These are phyloP conservation scores for Diversispora epigaea DNA, from an alignment of 192 early-diverging fungal species.

Conservation along the genomic window DNA sequence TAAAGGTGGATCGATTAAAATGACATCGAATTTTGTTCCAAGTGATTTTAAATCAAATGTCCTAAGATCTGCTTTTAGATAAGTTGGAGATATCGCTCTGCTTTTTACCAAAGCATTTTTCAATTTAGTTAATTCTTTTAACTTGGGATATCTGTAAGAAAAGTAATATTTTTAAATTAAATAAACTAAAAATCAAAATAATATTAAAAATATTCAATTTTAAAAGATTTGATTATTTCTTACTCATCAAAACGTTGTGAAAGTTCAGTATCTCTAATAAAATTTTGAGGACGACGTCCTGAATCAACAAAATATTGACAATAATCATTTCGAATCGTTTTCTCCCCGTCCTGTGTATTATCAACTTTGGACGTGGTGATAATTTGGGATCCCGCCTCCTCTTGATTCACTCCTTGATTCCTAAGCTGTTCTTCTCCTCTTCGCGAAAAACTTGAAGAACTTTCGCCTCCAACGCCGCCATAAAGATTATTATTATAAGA, in stretches of 20 bases:
- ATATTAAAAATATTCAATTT: background rate
- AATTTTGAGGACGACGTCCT: conserved; percentile 57
- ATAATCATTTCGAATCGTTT: conserved; percentile 55
- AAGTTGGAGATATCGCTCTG: conserved; percentile 49
- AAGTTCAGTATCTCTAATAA: conserved; percentile 49
- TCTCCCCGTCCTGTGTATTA: conserved; percentile 9
- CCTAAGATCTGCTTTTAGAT: conserved; percentile 49
- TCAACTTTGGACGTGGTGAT: background rate
- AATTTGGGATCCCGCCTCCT: background rate
- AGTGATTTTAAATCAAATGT: conserved; percentile 49
- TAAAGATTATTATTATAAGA: too few species aligned
- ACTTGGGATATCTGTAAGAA: conserved; percentile 50
- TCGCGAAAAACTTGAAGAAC: background rate
- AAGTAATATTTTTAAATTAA: background rate
- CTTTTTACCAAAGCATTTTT: conserved; percentile 45
- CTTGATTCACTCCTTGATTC: background rate
- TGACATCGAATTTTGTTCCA: conserved; percentile 58
- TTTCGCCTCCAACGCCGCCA: too few species aligned
- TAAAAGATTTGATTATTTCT: conserved; percentile 8
- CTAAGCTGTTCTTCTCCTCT: background rate
- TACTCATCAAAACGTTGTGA: conserved; percentile 55
- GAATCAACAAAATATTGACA: conserved; percentile 57
- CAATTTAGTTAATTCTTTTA: conserved; percentile 46
- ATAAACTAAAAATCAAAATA: background rate
- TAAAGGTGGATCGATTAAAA: conserved; percentile 61